Evolutionary conservation across 2,329 filamentous ascomycete genomes (phyloP).

Genomic region (Cryphonectria carpinicola): DNA sequence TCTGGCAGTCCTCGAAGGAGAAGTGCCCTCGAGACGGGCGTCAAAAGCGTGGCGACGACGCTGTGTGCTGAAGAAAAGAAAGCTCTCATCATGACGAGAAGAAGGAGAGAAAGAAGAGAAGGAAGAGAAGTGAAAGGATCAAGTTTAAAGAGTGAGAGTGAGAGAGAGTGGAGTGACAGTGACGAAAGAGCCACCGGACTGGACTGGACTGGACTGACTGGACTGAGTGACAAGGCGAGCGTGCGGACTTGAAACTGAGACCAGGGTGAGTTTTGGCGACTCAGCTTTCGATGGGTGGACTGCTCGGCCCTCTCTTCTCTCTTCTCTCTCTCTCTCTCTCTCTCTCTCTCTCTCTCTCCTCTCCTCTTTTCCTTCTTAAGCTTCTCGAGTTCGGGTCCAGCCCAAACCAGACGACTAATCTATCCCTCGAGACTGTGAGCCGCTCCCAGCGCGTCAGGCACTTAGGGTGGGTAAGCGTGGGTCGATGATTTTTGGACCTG

Average conservation of each 20-base stretch:
- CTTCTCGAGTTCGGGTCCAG: not conserved
- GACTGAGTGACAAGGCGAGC: not conserved
- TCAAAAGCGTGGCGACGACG: constrained; percentile 16
- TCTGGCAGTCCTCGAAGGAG: constrained; percentile 9
- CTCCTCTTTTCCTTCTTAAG: not conserved
- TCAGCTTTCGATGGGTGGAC: not conserved
- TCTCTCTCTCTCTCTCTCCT: not conserved
- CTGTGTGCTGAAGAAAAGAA: constrained; percentile 17
- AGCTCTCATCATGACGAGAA: constrained; percentile 11
- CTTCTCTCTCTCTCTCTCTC: not conserved
- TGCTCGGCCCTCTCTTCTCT: not conserved
- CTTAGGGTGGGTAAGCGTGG: not conserved
- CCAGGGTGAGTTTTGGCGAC: not conserved
- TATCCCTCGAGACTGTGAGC: not conserved
- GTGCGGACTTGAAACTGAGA: not conserved
- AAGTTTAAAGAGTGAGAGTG: not conserved
- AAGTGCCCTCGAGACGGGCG: constrained; percentile 7
- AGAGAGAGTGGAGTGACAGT: constrained; percentile 1
- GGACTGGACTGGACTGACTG: not conserved
- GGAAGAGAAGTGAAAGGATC: not conserved
- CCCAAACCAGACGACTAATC: not conserved
- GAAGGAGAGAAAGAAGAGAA: not conserved
- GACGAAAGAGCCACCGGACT: constrained; percentile 2
- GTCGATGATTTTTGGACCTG: not conserved
- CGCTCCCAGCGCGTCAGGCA: not conserved